Percentiles rank a stretch among this genome's conserved stretches.
Evolutionary conservation across 2,329 filamentous ascomycete species (phyloP).

Genomic region (Aspergillus fischeri): DNA sequence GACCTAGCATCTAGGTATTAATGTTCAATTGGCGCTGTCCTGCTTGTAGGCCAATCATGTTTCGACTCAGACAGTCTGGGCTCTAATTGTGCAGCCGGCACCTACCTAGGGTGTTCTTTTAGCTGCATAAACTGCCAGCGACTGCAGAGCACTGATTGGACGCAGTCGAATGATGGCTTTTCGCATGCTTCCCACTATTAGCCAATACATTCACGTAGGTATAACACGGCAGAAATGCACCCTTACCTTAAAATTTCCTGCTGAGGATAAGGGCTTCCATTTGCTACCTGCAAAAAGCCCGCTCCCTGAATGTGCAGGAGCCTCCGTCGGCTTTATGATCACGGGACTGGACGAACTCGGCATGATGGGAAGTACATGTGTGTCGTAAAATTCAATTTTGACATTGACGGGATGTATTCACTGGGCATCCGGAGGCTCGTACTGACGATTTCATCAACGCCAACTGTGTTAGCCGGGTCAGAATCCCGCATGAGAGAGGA

Average conservation of each 20-base stretch:
- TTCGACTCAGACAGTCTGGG: background rate
- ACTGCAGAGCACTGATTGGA: slow-evolving; percentile 23
- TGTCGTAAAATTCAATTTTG: slow-evolving; percentile 38
- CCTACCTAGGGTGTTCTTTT: slow-evolving; percentile 13
- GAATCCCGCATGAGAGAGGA: slow-evolving; percentile 1
- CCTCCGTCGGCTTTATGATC: slow-evolving; percentile 32
- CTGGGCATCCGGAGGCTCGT: background rate
- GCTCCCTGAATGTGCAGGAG: slow-evolving; percentile 30
- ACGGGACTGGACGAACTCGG: slow-evolving; percentile 38
- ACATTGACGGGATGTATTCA: slow-evolving; percentile 25
- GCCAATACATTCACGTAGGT: slow-evolving; percentile 24
- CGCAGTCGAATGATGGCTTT: slow-evolving; percentile 16
- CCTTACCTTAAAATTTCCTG: slow-evolving; percentile 24
- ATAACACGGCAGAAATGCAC: slow-evolving; percentile 15
- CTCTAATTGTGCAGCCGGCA: background rate
- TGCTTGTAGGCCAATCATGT: background rate
- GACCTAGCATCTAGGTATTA: background rate
- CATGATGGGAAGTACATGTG: slow-evolving; percentile 33
- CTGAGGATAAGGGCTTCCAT: slow-evolving; percentile 23
- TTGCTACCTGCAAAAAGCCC: slow-evolving; percentile 26
- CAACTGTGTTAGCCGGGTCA: background rate
- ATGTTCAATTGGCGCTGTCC: background rate
- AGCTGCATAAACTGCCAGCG: slow-evolving; percentile 27
- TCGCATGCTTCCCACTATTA: slow-evolving; percentile 17
- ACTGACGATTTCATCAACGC: background rate